A percentile compares a stretch with the other conserved stretches of the same genome.
These are phyloP conservation scores for Tinospora cordifolia DNA, from an alignment of 164 flowering plant species.

Conservation along the genomic window DNA sequence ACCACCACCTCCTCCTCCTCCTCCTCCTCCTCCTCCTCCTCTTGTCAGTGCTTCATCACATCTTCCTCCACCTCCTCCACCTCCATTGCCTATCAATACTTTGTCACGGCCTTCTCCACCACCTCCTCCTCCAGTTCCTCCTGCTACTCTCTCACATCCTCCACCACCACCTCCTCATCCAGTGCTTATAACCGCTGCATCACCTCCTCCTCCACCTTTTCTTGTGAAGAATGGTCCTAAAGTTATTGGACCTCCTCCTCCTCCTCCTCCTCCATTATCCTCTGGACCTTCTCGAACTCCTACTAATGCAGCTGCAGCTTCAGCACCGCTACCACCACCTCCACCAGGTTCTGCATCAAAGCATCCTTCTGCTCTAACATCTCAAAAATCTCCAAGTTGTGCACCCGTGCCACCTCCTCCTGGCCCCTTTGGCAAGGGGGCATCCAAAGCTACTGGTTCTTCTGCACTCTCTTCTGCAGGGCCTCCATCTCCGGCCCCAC, in stretches of 20 bases:
- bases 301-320: conserved; percentile 1
- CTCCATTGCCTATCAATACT: conserved; percentile 10
- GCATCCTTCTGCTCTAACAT: conserved; percentile 13
- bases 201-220: conserved; percentile 20
- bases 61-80: conserved; percentile 23
- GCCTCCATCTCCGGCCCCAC: conserved; percentile 44
- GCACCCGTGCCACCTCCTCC: conserved; percentile 55
- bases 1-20: background rate
- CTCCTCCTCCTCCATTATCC: conserved; percentile 34
- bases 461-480: conserved; percentile 18
- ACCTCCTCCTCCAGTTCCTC: conserved; percentile 18
- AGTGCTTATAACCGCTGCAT: conserved; percentile 15
- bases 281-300: conserved; percentile 11
- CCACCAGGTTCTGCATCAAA: conserved; percentile 16
- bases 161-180: conserved; percentile 34
- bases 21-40: conserved; percentile 20
- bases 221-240: conserved; percentile 11
- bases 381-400: conserved; percentile 17
- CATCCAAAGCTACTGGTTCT: conserved; percentile 22
- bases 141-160: conserved; percentile 4
- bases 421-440: conserved; percentile 31
- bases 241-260: conserved; percentile 30
- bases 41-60: conserved; percentile 12
- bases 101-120: conserved; percentile 10
- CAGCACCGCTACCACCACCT: conserved; percentile 35